Percentiles rank a stretch among this genome's conserved stretches.
phyloP scores from a whole-genome alignment of 768 basidiomycete species.

The Tephrocybe sp. region DNA sequence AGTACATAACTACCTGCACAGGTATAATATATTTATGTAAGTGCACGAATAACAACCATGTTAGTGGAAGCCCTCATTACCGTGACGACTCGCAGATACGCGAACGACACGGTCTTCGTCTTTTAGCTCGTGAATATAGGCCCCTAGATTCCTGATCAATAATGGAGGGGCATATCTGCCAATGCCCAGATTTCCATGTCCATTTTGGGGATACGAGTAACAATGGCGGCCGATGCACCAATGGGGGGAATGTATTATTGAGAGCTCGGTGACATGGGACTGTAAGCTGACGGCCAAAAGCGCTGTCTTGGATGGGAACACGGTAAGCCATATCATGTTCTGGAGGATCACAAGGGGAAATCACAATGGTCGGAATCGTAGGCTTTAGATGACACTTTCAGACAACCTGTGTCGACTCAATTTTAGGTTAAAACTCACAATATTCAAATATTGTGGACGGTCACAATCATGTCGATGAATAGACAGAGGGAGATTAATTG shows the following conservation, averaged over 20 bases:
- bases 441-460: too few species aligned
- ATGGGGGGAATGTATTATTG: conserved; percentile 50
- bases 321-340: conserved; percentile 41
- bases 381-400: conserved; percentile 29
- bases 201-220: conserved; percentile 37
- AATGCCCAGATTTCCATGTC: conserved; percentile 54
- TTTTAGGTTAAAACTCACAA: too few species aligned
- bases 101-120: conserved; percentile 14
- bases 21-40: too few species aligned
- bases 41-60: too few species aligned
- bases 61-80: too few species aligned
- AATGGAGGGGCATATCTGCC: conserved; percentile 47
- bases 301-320: conserved; percentile 55
- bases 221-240: conserved; percentile 21
- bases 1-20: too few species aligned
- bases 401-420: conserved; percentile 23
- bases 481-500: too few species aligned
- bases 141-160: conserved; percentile 46
- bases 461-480: too few species aligned
- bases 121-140: conserved; percentile 36
- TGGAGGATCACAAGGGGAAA: conserved; percentile 46
- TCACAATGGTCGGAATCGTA: conserved; percentile 47
- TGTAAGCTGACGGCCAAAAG: conserved; percentile 49
- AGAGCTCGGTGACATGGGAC: conserved; percentile 48
- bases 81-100: conserved; percentile 4